These are phyloP conservation scores for Mallotus repandus DNA, from an alignment of 441 rosid species.

Conservation along the genomic window DNA sequence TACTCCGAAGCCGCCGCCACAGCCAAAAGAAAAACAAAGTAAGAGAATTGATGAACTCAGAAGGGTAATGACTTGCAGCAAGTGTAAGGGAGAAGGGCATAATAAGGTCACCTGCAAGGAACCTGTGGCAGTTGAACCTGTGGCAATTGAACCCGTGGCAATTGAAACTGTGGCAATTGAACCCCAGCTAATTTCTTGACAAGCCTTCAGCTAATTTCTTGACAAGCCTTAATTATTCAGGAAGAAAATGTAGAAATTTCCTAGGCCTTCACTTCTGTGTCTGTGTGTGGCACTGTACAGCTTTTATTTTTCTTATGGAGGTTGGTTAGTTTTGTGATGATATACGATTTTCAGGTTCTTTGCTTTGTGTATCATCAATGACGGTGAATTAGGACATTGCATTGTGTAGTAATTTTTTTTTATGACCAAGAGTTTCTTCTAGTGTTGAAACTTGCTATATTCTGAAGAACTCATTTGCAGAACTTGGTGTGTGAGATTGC, in stretches of 20 bases:
- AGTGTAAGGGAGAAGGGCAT: conserved; percentile 82
- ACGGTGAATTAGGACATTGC: background rate
- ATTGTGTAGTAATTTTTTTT: background rate
- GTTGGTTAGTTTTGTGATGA: background rate
- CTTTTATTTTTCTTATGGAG: background rate
- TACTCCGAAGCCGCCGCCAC: conserved; percentile 40
- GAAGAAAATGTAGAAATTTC: too few relatives aligned
- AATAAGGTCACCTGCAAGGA: conserved; percentile 84
- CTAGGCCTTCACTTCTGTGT: background rate
- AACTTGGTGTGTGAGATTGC: background rate
- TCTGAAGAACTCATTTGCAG: background rate
- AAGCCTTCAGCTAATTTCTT: background rate
- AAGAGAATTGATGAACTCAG: conserved; percentile 46
- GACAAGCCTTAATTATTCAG: background rate
- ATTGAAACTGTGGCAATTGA: background rate
- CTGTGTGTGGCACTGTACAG: background rate
- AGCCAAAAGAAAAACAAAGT: conserved; percentile 41
- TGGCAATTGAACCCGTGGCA: background rate
- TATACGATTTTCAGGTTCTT: background rate
- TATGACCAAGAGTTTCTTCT: background rate
- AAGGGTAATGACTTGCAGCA: conserved; percentile 65
- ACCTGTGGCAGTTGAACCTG: conserved; percentile 14
- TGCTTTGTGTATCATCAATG: background rate
- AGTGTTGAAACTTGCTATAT: background rate
- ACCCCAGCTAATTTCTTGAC: conserved; percentile 7